Base-by-base conservation (phyloP, 148 eudicot species). In the Dianthus caryophyllus region DNA sequence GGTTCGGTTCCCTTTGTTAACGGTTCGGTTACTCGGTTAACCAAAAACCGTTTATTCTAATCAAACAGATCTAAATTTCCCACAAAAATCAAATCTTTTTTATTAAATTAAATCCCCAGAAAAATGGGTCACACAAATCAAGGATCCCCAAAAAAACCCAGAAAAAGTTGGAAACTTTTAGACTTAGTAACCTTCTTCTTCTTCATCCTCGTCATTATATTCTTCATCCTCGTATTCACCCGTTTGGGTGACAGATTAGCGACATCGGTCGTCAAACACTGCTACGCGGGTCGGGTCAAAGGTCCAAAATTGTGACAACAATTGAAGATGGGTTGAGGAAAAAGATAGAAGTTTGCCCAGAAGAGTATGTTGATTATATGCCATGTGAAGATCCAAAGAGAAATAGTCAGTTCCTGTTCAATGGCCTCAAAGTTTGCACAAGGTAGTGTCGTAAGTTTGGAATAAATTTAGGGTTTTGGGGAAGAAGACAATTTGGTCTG, bases 311-410 rank as follows among this genome's bases (percentile, higher is more conserved):
- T 0, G 67, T 90, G 25, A 74, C 70, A 8, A 78, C 80, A 0
- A 57, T 82, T 27, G 86, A 83, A 44, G 87, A 86, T 1, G 84
- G 84, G 2, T 70, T 65, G 5, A 70, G 75, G 68, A 66, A 65
- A 29, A 49, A 66, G 21, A 81, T 94, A 26, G 90, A 83, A 36
- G 24, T 71, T 11, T 92, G 98, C 62, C 78, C 89, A 1, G 80
- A 82, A 0, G 96, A 89, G 8, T 80, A 41, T 48, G 96, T 87
- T 49, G 98, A 92, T 55, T 80, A 83, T 66, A 92, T 92, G 91
- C 98, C 98, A 0, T 92, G 98, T 54, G 98, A 92, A 68, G 96
- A 92, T 81, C 98, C 98, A 7, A 82, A 80, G 22, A 65, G 95
- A 31, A 89, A 84, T 50, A 82, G 89, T 48, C 79, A 70, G 77